Evolutionary conservation across 2,329 filamentous ascomycete species (phyloP).

Genomic region (Gnomoniopsis sp.): DNA sequence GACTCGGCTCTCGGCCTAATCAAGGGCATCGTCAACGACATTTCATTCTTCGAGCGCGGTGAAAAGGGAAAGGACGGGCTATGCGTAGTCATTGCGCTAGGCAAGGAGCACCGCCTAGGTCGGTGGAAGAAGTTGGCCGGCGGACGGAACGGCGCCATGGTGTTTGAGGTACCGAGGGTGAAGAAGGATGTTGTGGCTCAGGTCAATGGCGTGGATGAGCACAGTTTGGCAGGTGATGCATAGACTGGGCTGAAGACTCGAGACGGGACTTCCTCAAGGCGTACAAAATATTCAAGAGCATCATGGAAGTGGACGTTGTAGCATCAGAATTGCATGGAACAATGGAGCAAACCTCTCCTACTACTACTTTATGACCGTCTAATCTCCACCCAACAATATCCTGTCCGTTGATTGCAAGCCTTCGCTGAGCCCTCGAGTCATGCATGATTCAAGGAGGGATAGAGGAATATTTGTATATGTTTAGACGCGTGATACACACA

Average conservation of each 20-base stretch:
- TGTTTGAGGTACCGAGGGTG: constrained; percentile 73
- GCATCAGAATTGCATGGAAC: constrained; percentile 1
- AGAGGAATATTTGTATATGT: too few species aligned
- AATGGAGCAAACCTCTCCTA: not conserved
- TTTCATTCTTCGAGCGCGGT: constrained; percentile 82
- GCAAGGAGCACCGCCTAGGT: constrained; percentile 81
- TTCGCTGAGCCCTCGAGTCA: too few species aligned
- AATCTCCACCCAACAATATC: too few species aligned
- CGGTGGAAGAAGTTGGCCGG: constrained; percentile 66
- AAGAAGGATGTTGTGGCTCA: constrained; percentile 24
- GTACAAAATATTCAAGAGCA: not conserved
- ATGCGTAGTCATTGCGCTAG: constrained; percentile 81
- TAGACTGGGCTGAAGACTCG: not conserved
- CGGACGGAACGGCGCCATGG: constrained; percentile 78
- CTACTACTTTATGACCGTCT: not conserved
- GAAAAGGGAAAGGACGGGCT: constrained; percentile 73
- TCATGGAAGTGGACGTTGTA: not conserved
- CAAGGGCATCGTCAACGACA: constrained; percentile 81
- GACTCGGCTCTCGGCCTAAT: constrained; percentile 33
- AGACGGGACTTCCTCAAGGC: not conserved
- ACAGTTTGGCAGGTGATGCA: constrained; percentile 20
- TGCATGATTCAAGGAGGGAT: too few species aligned
- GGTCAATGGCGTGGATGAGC: constrained; percentile 31
- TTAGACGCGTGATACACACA: too few species aligned
- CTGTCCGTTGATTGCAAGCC: too few species aligned